phyloP scores from a whole-genome alignment of 2,329 filamentous ascomycete species.

The Cryphonectria nitschkei region DNA sequence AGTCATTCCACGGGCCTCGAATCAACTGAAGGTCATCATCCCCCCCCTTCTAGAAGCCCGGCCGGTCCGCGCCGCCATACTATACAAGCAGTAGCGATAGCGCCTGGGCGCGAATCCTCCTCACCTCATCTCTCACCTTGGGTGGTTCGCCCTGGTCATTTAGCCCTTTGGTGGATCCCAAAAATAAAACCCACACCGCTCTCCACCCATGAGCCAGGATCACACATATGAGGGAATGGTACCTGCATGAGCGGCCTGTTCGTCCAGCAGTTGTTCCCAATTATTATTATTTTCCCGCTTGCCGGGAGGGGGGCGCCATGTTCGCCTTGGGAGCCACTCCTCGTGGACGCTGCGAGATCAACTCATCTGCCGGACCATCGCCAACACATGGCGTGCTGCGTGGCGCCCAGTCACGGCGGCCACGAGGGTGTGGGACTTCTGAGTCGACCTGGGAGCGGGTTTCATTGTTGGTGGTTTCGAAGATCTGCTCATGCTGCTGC shows the following conservation, averaged over 20 bases:
- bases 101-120: slow-evolving; percentile 1
- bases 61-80: slow-evolving; percentile 15
- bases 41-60: slow-evolving; percentile 14
- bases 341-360: slow-evolving; percentile 6
- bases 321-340: neutral
- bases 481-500: neutral
- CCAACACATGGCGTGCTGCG: slow-evolving; percentile 10
- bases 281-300: slow-evolving; percentile 1
- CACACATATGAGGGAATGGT: slow-evolving; percentile 13
- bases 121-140: slow-evolving; percentile 3
- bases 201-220: slow-evolving; percentile 8
- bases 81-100: neutral
- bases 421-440: neutral
- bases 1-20: neutral
- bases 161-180: slow-evolving; percentile 7
- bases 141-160: slow-evolving; percentile 10
- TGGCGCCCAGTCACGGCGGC: slow-evolving; percentile 11
- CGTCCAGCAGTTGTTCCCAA: slow-evolving; percentile 2
- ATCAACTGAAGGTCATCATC: neutral
- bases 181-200: slow-evolving; percentile 17
- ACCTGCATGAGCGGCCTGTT: slow-evolving; percentile 22
- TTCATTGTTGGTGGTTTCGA: neutral
- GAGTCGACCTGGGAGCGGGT: neutral
- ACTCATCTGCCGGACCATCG: slow-evolving; percentile 11
- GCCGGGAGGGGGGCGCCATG: neutral